Percentiles rank a stretch among this genome's conserved stretches.
phyloP scores from a whole-genome alignment of 306 rosid genomes.

The Urtica urens region DNA sequence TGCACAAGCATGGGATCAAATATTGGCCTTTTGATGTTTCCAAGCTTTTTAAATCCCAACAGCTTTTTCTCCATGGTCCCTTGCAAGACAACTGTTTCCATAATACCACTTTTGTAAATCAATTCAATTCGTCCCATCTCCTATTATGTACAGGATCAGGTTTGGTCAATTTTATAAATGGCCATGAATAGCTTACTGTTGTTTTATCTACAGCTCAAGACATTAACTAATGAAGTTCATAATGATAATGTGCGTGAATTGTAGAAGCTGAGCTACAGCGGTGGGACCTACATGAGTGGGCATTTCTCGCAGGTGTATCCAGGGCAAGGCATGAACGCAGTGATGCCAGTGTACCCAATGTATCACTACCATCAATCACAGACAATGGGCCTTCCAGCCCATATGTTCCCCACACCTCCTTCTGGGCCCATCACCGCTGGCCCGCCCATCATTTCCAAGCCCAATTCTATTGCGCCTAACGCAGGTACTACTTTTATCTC shows the following conservation, averaged over 20 bases:
- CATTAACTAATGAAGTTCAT: background rate
- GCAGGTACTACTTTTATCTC: slow-evolving; percentile 35
- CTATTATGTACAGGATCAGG: no score
- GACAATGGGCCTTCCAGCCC: slow-evolving; percentile 59
- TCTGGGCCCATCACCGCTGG: slow-evolving; percentile 25
- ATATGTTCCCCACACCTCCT: slow-evolving; percentile 37
- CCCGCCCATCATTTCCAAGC: slow-evolving; percentile 49
- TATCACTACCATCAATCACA: slow-evolving; percentile 58
- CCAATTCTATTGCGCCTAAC: slow-evolving; percentile 35
- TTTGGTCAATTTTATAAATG: no score
- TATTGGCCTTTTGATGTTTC: background rate
- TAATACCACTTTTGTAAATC: no score
- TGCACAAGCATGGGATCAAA: background rate
- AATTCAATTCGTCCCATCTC: no score
- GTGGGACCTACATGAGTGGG: slow-evolving; percentile 53
- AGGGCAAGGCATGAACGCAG: slow-evolving; percentile 52
- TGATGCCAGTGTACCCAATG: slow-evolving; percentile 72
- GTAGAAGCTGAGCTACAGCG: slow-evolving; percentile 47
- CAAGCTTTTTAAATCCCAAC: no score
- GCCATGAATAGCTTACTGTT: no score
- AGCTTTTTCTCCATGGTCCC: no score
- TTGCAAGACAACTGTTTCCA: no score
- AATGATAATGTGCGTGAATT: background rate
- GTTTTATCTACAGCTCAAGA: no score
- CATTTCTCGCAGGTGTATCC: slow-evolving; percentile 43